Evolutionary conservation across 306 rosid species (phyloP), one percentile per base, ranked within the genome.

Genomic region (Cicer cuneatum): DNA sequence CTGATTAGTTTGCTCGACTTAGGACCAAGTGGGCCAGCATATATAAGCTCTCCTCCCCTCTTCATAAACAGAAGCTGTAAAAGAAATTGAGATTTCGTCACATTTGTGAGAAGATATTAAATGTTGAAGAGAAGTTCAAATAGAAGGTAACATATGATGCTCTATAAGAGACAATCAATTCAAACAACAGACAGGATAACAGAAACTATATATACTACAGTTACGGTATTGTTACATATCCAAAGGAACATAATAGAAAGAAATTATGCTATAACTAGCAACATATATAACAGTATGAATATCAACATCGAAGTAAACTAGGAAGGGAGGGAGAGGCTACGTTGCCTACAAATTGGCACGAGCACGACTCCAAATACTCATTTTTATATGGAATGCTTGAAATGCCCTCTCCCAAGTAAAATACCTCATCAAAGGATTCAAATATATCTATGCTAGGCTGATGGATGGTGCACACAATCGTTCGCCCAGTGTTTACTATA

Each of bases 371-470:
- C 63, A 68, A 59, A 60, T 51, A 53, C 24, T 14, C 14, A 63
- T 33, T 72, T 68, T 52, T 12, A 61, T 60, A 41, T 33, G 60
- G 24, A 71, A 76, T 19, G 45, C 18, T 71, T 41, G 47, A 29
- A 77, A 66, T 51, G 56, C 16, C 47, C 77, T 73, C 42, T 68
- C 1, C 7, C 61, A 58, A 24, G 52, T 65, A 24, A 49, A 78
- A 53, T 83, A 93, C 98, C 96, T 93, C 98, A 45, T 93, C 98
- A 86, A 93, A 93, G 46, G 98, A 93, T 91, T 93, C 98, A 80
- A 93, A 93, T 77, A 93, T 93, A 85, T 93, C 98, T 71, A 91
- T 91, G 92, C 98, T 93, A 24, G 98, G 98, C 74, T 93, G 98
- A 86, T 93, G 98, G 74, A 93, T 93, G 21, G 98, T 93, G 92